phyloP scores from a whole-genome alignment of 2,329 filamentous ascomycete genomes.

The Berkeleyomyces rouxiae region DNA sequence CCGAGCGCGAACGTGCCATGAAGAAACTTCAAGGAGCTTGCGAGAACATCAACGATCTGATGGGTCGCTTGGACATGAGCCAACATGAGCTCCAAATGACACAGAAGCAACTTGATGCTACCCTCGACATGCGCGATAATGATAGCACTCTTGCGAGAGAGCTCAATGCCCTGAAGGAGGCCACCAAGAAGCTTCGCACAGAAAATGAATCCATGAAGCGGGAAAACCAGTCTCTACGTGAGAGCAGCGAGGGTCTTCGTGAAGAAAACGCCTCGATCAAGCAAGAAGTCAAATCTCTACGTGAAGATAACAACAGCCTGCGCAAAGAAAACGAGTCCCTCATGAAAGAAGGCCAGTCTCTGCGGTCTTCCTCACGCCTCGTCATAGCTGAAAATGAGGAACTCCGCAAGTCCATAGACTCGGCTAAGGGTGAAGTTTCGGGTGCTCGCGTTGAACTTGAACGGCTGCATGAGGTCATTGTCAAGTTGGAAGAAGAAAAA shows the following conservation, averaged over 20 bases:
- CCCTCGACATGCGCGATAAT: constrained; percentile 24
- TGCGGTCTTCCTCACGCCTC: constrained; percentile 26
- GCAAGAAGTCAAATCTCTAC: constrained; percentile 26
- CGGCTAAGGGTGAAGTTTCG: constrained; percentile 26
- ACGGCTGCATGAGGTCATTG: constrained; percentile 24
- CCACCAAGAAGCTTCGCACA: constrained; percentile 14
- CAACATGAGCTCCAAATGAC: constrained; percentile 28
- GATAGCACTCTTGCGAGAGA: constrained; percentile 28
- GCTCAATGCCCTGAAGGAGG: constrained; percentile 24
- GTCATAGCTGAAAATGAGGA: constrained; percentile 29
- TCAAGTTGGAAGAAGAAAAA: constrained; percentile 28
- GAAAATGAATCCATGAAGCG: constrained; percentile 21
- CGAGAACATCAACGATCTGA: constrained; percentile 36
- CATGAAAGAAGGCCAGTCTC: constrained; percentile 28
- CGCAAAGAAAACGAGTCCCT: constrained; percentile 29
- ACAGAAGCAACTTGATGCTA: constrained; percentile 26
- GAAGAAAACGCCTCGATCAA: constrained; percentile 23
- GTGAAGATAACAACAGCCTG: constrained; percentile 26
- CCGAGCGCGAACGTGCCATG: constrained; percentile 49
- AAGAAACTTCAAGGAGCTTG: constrained; percentile 45
- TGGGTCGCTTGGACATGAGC: constrained; percentile 25
- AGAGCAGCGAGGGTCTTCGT: constrained; percentile 25
- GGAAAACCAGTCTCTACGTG: constrained; percentile 27
- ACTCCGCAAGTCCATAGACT: constrained; percentile 26
- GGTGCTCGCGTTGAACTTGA: constrained; percentile 26